A percentile compares a stretch with the other conserved stretches of the same genome.
These are phyloP conservation scores for Pseudogymnoascus sp. DNA, from an alignment of 2,329 filamentous ascomycete genomes.

Conservation along the genomic window DNA sequence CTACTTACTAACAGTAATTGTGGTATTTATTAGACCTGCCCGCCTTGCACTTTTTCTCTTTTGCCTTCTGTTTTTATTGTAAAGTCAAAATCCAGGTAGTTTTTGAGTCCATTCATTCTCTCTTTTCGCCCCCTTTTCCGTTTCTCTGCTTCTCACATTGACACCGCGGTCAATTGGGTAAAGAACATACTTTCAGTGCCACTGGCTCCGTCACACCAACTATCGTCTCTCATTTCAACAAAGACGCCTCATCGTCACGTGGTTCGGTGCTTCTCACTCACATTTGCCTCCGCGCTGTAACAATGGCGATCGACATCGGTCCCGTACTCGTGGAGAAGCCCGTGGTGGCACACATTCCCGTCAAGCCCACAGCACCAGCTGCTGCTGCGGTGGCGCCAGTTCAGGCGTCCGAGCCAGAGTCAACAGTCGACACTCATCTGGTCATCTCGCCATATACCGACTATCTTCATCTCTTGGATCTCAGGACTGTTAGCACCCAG, in stretches of 20 bases:
- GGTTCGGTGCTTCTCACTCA: neutral
- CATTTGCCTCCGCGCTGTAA: neutral
- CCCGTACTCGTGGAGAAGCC: constrained; percentile 1
- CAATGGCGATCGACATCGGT: constrained; percentile 2
- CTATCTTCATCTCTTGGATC: constrained; percentile 62
- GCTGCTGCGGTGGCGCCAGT: neutral
- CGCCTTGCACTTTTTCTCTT: neutral
- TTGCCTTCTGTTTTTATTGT: neutral
- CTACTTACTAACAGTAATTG: constrained; percentile 1
- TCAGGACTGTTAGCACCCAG: constrained; percentile 57
- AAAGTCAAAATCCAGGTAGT: constrained; percentile 2
- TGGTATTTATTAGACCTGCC: constrained; percentile 4
- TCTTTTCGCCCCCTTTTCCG: neutral
- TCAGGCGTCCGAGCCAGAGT: neutral
- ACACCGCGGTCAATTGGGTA: neutral
- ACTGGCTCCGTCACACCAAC: neutral
- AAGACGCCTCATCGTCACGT: neutral
- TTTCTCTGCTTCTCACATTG: neutral
- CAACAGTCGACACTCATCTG: constrained; percentile 34
- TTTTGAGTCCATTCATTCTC: constrained; percentile 7
- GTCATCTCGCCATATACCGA: constrained; percentile 72
- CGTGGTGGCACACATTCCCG: neutral
- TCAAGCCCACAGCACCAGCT: neutral
- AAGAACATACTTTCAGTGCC: neutral
- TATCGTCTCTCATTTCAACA: neutral